Evolutionary conservation across 441 rosid genomes (phyloP), one percentile per base, ranked within the genome.

Genomic region (Populus hybrid): DNA sequence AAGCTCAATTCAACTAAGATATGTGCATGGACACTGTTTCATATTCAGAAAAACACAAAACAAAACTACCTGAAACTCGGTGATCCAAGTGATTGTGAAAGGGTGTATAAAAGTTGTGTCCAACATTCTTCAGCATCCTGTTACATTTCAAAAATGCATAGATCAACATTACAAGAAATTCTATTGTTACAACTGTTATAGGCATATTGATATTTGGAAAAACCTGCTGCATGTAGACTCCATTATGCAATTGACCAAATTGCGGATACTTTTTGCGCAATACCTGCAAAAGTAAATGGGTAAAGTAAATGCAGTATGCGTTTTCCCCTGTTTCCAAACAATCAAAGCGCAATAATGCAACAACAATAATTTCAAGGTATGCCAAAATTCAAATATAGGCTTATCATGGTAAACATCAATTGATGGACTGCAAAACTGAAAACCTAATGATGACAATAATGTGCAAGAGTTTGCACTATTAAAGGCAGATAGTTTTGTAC

Each of bases 51-150:
- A 72, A 64, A 50, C 74, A 69, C n/a, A 68, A 29, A 74, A 16
- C 72, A 78, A 28, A 40, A 77, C 71, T 77, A 90, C 94, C 91
- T 86, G 82, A 88, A 78, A 83, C 75, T 85, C 18, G 90, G 89
- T 68, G 93, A 77, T 80, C 89, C 80, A 69, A 94, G 92, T 73
- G 97, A 90, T 84, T 89, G 98, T 24, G 98, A 93, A 77, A 93
- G 92, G 28, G 98, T 92, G 84, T 90, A 92, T 36, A 94, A 77
- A 80, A 94, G 91, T 78, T 94, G 99, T 7, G 97, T 88, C 99
- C 99, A 94, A 81, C 99, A 94, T 84, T 93, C 99, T 83, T 94
- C 99, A 78, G 98, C 98, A 84, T 93, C 99, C 98, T 94, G 89
- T 81, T 40, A 74, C 7, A 77, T 66, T 78, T 74, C 78, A 70